phyloP scores from a whole-genome alignment of 305 asterid genomes.

The Fraxinus angustifolia region DNA sequence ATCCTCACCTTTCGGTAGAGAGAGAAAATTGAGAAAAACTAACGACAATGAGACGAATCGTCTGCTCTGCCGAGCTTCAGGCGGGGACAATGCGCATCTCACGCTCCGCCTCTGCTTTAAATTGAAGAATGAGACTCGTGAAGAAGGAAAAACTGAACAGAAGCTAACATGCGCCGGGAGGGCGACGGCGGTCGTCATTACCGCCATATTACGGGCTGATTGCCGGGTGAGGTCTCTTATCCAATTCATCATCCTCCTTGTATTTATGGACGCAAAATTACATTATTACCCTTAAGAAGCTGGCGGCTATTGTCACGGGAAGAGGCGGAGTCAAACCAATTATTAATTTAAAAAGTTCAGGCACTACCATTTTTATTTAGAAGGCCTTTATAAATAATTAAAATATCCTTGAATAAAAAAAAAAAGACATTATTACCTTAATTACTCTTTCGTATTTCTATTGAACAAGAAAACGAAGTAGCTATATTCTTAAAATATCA shows the following conservation, averaged over 20 bases:
- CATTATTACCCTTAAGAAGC: constrained; percentile 25
- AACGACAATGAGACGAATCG: constrained; percentile 59
- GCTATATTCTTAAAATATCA: neutral
- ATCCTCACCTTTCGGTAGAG: constrained; percentile 45
- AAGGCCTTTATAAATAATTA: no score
- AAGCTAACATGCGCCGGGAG: constrained; percentile 38
- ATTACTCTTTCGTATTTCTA: neutral
- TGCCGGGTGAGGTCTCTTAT: constrained; percentile 35
- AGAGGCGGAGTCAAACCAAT: neutral
- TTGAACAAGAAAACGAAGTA: neutral
- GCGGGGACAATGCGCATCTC: constrained; percentile 44
- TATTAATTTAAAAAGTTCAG: neutral
- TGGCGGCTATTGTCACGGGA: neutral
- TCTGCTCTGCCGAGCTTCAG: constrained; percentile 51
- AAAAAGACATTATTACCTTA: neutral
- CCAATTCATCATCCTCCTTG: constrained; percentile 22
- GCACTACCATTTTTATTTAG: no score
- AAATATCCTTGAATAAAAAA: no score
- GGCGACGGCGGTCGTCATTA: constrained; percentile 23
- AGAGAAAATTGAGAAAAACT: constrained; percentile 42
- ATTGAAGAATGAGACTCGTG: constrained; percentile 25
- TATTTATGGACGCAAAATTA: constrained; percentile 5
- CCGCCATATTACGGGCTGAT: constrained; percentile 43
- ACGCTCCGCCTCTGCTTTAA: constrained; percentile 23
- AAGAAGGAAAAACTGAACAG: constrained; percentile 22